These are phyloP conservation scores for Trametopsis cervina DNA, from an alignment of 768 basidiomycete species.

Conservation along the genomic window DNA sequence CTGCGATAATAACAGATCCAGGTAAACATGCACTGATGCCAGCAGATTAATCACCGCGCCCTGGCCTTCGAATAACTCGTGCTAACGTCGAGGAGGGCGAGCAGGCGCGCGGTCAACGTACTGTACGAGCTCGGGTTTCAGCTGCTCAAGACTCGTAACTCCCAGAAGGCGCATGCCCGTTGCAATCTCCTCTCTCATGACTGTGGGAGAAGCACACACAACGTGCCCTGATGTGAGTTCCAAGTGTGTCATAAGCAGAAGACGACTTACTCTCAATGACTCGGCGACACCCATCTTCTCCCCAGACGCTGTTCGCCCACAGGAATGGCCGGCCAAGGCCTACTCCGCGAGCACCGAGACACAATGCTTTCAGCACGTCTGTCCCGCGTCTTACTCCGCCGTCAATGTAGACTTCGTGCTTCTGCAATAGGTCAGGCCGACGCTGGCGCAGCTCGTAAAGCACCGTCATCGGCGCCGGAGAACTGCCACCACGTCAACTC, in stretches of 20 bases:
- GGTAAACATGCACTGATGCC: too few relatives aligned
- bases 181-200: constrained; percentile 34
- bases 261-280: constrained; percentile 20
- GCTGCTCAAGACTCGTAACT: constrained; percentile 30
- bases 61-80: too few relatives aligned
- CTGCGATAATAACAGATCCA: too few relatives aligned
- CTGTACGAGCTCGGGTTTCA: constrained; percentile 32
- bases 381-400: constrained; percentile 40
- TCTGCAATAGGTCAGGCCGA: constrained; percentile 33
- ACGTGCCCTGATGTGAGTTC: background rate
- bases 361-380: constrained; percentile 44
- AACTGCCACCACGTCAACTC: constrained; percentile 17
- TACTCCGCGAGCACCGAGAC: constrained; percentile 38
- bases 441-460: constrained; percentile 35
- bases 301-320: constrained; percentile 33
- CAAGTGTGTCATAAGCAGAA: background rate
- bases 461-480: constrained; percentile 38
- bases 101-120: constrained; percentile 14
- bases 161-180: constrained; percentile 35
- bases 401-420: constrained; percentile 37
- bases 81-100: background rate
- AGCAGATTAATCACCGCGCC: too few relatives aligned
- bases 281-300: constrained; percentile 22
- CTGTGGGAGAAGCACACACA: constrained; percentile 15
- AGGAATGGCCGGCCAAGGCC: constrained; percentile 40